Evolutionary conservation across 192 early-diverging fungal species (phyloP).

Genomic region (Rhizoclosmatium globosum): DNA sequence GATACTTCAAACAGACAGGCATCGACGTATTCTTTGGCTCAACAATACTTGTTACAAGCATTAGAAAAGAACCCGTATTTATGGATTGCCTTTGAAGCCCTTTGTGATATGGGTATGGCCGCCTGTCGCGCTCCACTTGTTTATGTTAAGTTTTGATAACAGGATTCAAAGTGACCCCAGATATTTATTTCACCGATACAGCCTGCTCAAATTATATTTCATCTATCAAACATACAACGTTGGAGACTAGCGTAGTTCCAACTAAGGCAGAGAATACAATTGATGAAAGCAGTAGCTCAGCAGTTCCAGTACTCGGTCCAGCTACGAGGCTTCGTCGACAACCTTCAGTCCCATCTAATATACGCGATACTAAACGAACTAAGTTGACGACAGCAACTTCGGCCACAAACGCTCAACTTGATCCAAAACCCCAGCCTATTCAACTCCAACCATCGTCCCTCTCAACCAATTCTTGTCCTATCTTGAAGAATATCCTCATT

Average conservation of each 20-base stretch:
- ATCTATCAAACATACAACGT: background rate
- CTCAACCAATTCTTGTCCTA: background rate
- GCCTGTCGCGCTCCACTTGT: background rate
- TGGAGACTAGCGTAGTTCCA: background rate
- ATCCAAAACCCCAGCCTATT: background rate
- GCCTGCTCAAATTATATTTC: background rate
- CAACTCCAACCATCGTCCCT: background rate
- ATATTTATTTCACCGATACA: constrained; percentile 16
- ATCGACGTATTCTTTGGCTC: constrained; percentile 26
- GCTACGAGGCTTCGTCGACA: background rate
- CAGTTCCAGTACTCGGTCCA: background rate
- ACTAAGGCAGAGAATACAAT: no score
- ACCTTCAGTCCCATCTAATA: constrained; percentile 6
- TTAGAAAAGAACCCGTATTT: constrained; percentile 48
- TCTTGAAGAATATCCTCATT: background rate
- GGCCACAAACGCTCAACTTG: background rate
- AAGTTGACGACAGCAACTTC: constrained; percentile 10
- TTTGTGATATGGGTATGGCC: constrained; percentile 51
- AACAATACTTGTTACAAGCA: constrained; percentile 28
- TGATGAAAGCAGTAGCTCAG: no score
- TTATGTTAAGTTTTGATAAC: constrained; percentile 1
- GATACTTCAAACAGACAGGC: constrained; percentile 13
- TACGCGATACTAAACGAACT: constrained; percentile 24
- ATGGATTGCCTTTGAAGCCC: constrained; percentile 51
- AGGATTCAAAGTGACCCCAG: constrained; percentile 7